These are phyloP conservation scores for Trichoderma brevicompactum DNA, from an alignment of 2,329 filamentous ascomycete species.

Conservation along the genomic window DNA sequence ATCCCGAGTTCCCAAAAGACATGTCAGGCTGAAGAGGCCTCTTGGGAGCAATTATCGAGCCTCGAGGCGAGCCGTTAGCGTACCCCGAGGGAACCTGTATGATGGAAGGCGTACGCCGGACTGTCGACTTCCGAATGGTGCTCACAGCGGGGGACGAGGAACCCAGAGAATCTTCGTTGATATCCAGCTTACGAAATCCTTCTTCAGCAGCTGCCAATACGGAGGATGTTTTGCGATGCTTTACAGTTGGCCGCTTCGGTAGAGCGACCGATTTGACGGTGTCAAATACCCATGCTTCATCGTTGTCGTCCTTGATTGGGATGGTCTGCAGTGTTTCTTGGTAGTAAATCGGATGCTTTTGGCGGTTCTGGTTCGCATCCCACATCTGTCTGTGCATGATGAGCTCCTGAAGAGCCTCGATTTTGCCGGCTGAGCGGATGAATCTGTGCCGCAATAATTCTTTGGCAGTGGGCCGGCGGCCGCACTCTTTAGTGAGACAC, in stretches of 20 bases:
- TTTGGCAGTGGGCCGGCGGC: constrained; percentile 80
- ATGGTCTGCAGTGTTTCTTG: constrained; percentile 86
- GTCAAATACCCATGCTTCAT: constrained; percentile 94
- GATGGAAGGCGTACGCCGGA: constrained; percentile 53
- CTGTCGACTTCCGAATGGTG: constrained; percentile 65
- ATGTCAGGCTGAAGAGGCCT: constrained; percentile 86
- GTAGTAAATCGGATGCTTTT: constrained; percentile 80
- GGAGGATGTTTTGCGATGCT: constrained; percentile 57
- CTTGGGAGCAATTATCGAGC: constrained; percentile 57
- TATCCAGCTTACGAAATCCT: constrained; percentile 61
- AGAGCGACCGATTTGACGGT: constrained; percentile 75
- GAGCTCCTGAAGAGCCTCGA: constrained; percentile 85
- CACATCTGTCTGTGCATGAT: constrained; percentile 82
- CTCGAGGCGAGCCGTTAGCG: constrained; percentile 49
- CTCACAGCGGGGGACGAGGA: constrained; percentile 56
- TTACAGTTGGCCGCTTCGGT: constrained; percentile 54
- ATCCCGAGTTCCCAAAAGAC: constrained; percentile 91
- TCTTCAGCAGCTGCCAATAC: constrained; percentile 61
- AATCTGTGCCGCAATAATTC: constrained; percentile 89
- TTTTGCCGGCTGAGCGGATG: constrained; percentile 82
- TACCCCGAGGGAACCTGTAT: constrained; percentile 42
- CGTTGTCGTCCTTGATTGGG: constrained; percentile 64
- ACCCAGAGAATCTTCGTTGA: constrained; percentile 64
- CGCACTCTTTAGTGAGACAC: constrained; percentile 91
- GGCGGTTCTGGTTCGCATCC: constrained; percentile 72